Evolutionary conservation across 306 rosid genomes (phyloP), one percentile per base, ranked within the genome.

Genomic region (Fragaria iinumae): DNA sequence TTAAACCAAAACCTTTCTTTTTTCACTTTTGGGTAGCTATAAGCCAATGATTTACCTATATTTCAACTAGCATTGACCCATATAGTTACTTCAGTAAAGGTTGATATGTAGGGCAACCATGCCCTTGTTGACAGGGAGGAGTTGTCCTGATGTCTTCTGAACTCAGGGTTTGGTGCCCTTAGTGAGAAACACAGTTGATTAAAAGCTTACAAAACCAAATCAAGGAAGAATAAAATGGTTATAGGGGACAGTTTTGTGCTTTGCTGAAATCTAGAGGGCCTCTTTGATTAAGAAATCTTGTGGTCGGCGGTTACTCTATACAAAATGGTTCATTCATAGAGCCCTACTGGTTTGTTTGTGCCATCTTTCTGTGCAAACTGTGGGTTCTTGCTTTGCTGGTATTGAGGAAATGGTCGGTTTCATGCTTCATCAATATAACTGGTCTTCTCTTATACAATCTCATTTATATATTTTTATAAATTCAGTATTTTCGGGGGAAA

Each of bases 331-430:
- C 53, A 27, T 63, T 66, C 48, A 18, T 66, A 36, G 70, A 47
- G 80, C 81, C 71, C 71, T 70, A 80, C 60, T 52, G 77, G 77
- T 41, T 55, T 57, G 78, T 69, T 55, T 57, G 77, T 72, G 73
- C 53, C 52, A 64, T 56, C 67, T 49, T 75, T 27, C 39, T 56
- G 81, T 49, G 74, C 73, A 78, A 70, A 69, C n/a, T 60, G n/a
- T 75, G 55, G 69, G 69, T 69, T 78, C 56, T 59, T 59, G 29
- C 9, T 85, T 36, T 69, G 93, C 97, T 80, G 86, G 84, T 85
- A 89, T 91, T 89, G 62, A 75, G 98, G 90, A 82, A 41, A 74
- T 90, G 93, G 94, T 87, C 92, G 88, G 98, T 86, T 87, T 82
- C 79, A 34, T 83, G 77, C 76, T 86, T 78, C 89, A 87, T 85